Evolutionary conservation across 176 grass and related monocot genomes (phyloP).

Genomic region (Cymbopogon citratus): DNA sequence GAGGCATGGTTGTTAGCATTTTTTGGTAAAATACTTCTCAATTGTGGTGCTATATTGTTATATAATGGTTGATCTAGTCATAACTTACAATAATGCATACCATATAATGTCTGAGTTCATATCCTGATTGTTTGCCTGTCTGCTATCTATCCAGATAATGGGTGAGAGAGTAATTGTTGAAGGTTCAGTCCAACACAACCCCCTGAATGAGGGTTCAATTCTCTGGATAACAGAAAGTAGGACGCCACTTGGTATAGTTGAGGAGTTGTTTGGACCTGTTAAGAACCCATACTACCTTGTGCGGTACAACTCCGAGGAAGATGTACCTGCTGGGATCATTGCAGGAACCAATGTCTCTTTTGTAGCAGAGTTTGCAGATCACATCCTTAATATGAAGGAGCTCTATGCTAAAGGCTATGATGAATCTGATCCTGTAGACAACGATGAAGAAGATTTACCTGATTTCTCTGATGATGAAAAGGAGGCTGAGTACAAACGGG

Average conservation of each 20-base stretch:
- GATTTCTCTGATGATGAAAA: constrained; percentile 97
- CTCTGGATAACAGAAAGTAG: constrained; percentile 88
- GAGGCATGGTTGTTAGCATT: neutral
- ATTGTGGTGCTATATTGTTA: neutral
- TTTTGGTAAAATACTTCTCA: constrained; percentile 3
- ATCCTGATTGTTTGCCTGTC: constrained; percentile 22
- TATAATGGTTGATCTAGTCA: neutral
- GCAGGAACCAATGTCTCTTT: constrained; percentile 68
- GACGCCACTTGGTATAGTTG: constrained; percentile 59
- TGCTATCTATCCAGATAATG: constrained; percentile 53
- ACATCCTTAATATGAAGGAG: constrained; percentile 71
- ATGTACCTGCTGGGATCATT: constrained; percentile 64
- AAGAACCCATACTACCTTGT: constrained; percentile 85
- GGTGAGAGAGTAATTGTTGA: constrained; percentile 78
- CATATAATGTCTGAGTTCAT: neutral
- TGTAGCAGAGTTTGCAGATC: constrained; percentile 64
- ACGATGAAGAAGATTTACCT: constrained; percentile 44
- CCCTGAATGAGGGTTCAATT: constrained; percentile 85
- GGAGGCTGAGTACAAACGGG: constrained; percentile 77
- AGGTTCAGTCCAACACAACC: constrained; percentile 73
- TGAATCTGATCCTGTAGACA: constrained; percentile 54
- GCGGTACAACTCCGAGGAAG: constrained; percentile 64
- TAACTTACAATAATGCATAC: neutral
- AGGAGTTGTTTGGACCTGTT: constrained; percentile 92
- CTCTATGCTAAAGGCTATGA: constrained; percentile 80